Conservation (phyloP, 768 basidiomycete genomes). For the Rubroboletus satanas region DNA sequence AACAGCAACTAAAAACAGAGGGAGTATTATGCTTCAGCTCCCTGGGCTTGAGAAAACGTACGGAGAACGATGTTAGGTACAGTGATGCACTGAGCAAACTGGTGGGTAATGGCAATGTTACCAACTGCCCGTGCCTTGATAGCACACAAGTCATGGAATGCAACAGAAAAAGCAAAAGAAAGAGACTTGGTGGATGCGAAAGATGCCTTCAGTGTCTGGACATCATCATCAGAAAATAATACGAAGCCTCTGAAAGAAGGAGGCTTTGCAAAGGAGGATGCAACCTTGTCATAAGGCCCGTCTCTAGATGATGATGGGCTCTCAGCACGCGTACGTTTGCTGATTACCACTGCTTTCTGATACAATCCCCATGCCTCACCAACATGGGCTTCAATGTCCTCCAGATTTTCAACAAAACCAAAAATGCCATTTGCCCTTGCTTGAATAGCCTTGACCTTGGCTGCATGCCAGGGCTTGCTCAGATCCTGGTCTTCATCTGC, state of each 20-base stretch:
- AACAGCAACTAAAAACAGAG: not conserved
- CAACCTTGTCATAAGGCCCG: constrained; percentile 11
- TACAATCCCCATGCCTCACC: constrained; percentile 18
- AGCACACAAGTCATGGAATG: constrained; percentile 47
- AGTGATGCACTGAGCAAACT: constrained; percentile 25
- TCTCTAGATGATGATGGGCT: not conserved
- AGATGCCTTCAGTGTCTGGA: constrained; percentile 48
- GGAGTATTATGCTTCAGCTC: constrained; percentile 3
- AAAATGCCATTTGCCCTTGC: not conserved
- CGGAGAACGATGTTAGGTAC: constrained; percentile 20
- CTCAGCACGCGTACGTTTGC: not conserved
- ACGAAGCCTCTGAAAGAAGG: constrained; percentile 22
- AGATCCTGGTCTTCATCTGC: constrained; percentile 32
- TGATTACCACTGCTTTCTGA: constrained; percentile 3
- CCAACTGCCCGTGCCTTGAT: constrained; percentile 50
- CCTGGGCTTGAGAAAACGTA: constrained; percentile 15
- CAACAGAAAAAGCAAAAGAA: constrained; percentile 50
- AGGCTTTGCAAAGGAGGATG: constrained; percentile 30
- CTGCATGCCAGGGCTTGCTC: constrained; percentile 34
- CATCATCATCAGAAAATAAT: constrained; percentile 31
- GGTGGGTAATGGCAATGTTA: constrained; percentile 14
- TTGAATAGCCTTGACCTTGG: constrained; percentile 12
- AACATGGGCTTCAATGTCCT: constrained; percentile 40
- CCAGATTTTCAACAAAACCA: constrained; percentile 36
- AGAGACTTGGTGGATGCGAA: constrained; percentile 41